Conservation (phyloP, 371 early-diverging fungal genomes). For the Mortierella sp. region DNA sequence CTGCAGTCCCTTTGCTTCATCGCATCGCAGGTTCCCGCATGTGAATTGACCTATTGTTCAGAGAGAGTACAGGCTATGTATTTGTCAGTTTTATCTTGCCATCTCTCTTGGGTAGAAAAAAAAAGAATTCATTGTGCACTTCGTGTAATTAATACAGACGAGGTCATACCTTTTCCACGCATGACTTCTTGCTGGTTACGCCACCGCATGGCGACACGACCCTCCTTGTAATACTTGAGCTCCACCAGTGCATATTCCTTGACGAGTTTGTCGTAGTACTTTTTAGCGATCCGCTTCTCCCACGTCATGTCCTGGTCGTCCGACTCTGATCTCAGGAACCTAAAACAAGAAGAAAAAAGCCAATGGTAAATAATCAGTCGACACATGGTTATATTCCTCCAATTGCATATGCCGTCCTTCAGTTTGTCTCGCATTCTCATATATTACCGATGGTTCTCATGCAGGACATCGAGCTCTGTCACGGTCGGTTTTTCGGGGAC, state of each 20-base stretch:
- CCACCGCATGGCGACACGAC: slow-evolving; percentile 88
- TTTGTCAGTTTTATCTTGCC: too few relatives aligned
- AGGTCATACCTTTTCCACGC: slow-evolving; percentile 80
- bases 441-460: slow-evolving; percentile 74
- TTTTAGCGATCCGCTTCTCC: slow-evolving; percentile 87
- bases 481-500: slow-evolving; percentile 25
- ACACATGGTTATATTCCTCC: not conserved
- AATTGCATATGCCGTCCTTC: not conserved
- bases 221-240: slow-evolving; percentile 79
- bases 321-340: slow-evolving; percentile 67
- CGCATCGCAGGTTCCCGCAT: slow-evolving; percentile 76
- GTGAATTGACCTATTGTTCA: slow-evolving; percentile 73
- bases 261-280: slow-evolving; percentile 87
- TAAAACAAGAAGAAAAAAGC: slow-evolving; percentile 13
- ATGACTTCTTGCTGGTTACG: slow-evolving; percentile 84
- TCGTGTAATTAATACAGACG: too few relatives aligned
- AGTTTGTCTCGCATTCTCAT: slow-evolving; percentile 30
- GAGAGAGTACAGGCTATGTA: too few relatives aligned
- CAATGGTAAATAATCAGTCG: not conserved
- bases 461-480: slow-evolving; percentile 69
- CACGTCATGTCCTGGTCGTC: slow-evolving; percentile 67
- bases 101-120: too few relatives aligned
- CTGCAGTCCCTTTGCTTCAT: slow-evolving; percentile 59
- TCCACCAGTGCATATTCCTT: slow-evolving; percentile 91
- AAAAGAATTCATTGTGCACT: too few relatives aligned